A percentile compares a stretch with the other conserved stretches of the same genome.
Evolutionary conservation across 495 filamentous ascomycete species (phyloP).

Genomic region (Schizothecium vesticola): DNA sequence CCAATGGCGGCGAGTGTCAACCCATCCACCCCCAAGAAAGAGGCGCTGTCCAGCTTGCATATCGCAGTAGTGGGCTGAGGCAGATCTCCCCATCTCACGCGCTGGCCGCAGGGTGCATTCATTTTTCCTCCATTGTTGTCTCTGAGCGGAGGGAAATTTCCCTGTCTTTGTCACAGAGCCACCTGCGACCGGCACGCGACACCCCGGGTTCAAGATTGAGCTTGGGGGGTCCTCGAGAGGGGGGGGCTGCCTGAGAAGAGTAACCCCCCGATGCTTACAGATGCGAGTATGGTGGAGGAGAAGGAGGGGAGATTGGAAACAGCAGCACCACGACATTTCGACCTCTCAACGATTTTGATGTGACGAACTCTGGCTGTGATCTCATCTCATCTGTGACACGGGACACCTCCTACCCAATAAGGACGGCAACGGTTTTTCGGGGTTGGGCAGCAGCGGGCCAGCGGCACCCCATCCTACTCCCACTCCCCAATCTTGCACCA

Average conservation of each 20-base stretch:
- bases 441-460: background rate
- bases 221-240: background rate
- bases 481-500: background rate
- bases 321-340: background rate
- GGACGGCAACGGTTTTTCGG: background rate
- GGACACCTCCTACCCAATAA: background rate
- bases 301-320: background rate
- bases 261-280: background rate
- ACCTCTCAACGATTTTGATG: background rate
- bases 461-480: too few species aligned
- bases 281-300: background rate
- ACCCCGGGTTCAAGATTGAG: background rate
- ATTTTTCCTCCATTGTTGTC: background rate
- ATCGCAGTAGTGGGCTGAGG: background rate
- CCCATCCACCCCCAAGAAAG: background rate
- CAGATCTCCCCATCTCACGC: background rate
- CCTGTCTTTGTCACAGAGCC: background rate
- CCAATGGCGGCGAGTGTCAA: background rate
- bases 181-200: background rate
- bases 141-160: background rate
- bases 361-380: background rate
- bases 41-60: background rate
- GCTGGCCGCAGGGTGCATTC: background rate
- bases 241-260: too few species aligned
- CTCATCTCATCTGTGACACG: background rate